These are phyloP conservation scores for Verticillium longisporum DNA, from an alignment of 2,329 filamentous ascomycete genomes.

Conservation along the genomic window DNA sequence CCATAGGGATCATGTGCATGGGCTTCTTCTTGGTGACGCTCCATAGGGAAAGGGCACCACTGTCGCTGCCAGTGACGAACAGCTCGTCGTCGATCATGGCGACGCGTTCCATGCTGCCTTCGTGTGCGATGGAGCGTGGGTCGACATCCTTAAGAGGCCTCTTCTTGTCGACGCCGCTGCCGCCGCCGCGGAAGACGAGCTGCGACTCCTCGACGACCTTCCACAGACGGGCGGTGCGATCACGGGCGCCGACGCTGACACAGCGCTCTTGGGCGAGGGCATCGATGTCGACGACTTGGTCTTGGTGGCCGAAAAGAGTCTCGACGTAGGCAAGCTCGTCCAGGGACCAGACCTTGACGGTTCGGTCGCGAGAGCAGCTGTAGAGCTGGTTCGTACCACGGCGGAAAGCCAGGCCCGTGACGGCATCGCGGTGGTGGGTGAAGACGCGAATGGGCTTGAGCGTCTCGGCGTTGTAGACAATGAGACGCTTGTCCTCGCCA, in stretches of 20 bases:
- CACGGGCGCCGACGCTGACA: conserved; percentile 81
- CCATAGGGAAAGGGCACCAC: conserved; percentile 82
- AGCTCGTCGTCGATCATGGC: conserved; percentile 82
- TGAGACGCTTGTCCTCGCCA: conserved; percentile 73
- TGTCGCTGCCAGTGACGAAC: conserved; percentile 92
- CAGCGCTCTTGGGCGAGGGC: conserved; percentile 82
- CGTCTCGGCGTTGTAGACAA: conserved; percentile 79
- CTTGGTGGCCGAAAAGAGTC: conserved; percentile 93
- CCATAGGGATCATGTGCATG: conserved; percentile 68
- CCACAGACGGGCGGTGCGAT: conserved; percentile 89
- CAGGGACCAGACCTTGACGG: conserved; percentile 91
- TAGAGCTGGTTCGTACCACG: conserved; percentile 87
- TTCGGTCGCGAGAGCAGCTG: conserved; percentile 83
- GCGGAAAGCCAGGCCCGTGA: conserved; percentile 80
- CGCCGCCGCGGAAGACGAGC: conserved; percentile 86
- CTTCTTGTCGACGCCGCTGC: conserved; percentile 46
- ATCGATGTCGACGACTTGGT: conserved; percentile 78
- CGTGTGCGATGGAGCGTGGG: conserved; percentile 48
- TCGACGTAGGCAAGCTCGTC: conserved; percentile 92
- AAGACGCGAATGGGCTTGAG: conserved; percentile 78
- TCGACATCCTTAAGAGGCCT: conserved; percentile 26
- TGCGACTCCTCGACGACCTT: conserved; percentile 95
- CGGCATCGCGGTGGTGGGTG: conserved; percentile 82
- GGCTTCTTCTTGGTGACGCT: conserved; percentile 92
- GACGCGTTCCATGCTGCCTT: conserved; percentile 88